phyloP scores from a whole-genome alignment of 208 protist genomes.

The Naegleria lovaniensis region DNA sequence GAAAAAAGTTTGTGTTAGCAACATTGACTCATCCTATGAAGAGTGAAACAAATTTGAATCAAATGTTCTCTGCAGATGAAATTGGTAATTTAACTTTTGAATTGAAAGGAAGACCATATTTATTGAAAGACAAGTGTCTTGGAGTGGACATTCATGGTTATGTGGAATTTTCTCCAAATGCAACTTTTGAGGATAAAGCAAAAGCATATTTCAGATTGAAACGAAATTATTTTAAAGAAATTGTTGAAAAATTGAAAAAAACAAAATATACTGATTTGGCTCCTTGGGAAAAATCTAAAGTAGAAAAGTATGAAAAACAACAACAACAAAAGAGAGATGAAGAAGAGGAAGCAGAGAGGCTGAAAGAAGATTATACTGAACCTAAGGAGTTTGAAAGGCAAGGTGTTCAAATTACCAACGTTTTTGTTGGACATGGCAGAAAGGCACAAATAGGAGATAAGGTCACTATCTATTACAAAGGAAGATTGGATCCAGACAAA shows the following conservation, averaged over 20 bases:
- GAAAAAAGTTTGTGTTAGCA: conserved; percentile 25
- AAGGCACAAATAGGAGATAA: conserved; percentile 16
- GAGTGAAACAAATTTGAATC: background rate
- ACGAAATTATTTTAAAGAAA: background rate
- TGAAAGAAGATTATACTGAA: conserved; percentile 14
- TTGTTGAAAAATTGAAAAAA: background rate
- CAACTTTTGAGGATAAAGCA: background rate
- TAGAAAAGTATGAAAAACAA: background rate
- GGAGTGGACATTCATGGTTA: background rate
- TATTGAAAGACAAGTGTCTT: background rate
- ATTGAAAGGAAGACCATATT: conserved; percentile 14
- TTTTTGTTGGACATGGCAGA: conserved; percentile 2
- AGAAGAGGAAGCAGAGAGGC: background rate
- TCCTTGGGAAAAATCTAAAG: background rate
- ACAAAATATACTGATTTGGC: background rate
- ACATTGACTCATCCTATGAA: background rate
- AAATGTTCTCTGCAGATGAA: background rate
- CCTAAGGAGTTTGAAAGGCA: background rate
- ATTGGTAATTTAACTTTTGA: conserved; percentile 13
- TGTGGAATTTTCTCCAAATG: background rate
- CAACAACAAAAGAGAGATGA: background rate
- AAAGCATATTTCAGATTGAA: background rate
- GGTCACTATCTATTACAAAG: background rate
- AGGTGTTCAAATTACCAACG: background rate
- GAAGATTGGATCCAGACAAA: conserved; percentile 10